Conservation (phyloP, 2,329 filamentous ascomycete genomes). For the Nemania abortiva region DNA sequence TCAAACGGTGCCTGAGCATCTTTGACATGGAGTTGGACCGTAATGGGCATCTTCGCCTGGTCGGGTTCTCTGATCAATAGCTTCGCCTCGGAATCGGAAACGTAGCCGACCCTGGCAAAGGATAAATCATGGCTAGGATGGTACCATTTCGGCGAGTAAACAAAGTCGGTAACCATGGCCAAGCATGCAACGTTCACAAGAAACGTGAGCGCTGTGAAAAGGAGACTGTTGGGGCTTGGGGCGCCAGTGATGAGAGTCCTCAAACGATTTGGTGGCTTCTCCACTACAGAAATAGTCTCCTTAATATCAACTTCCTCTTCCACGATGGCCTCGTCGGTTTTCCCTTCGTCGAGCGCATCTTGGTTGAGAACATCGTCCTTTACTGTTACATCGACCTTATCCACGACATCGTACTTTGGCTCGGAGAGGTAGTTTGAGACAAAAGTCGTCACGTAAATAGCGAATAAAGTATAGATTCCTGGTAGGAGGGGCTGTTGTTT, state of each 20-base stretch:
- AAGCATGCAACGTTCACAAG: slow-evolving; percentile 78
- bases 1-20: slow-evolving; percentile 65
- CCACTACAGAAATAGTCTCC: slow-evolving; percentile 71
- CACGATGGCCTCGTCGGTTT: slow-evolving; percentile 52
- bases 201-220: slow-evolving; percentile 76
- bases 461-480: slow-evolving; percentile 70
- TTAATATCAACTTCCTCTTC: slow-evolving; percentile 69
- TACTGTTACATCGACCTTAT: slow-evolving; percentile 69
- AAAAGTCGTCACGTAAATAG: slow-evolving; percentile 74
- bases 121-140: slow-evolving; percentile 81
- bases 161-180: slow-evolving; percentile 78
- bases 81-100: slow-evolving; percentile 82
- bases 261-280: slow-evolving; percentile 68
- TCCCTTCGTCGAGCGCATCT: slow-evolving; percentile 52
- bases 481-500: slow-evolving; percentile 47
- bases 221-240: slow-evolving; percentile 76
- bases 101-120: slow-evolving; percentile 88
- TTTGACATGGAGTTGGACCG: slow-evolving; percentile 72
- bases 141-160: slow-evolving; percentile 78
- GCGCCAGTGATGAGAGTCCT: slow-evolving; percentile 79
- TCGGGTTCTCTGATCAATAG: slow-evolving; percentile 89
- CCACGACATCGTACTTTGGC: slow-evolving; percentile 68
- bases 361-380: slow-evolving; percentile 60
- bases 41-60: slow-evolving; percentile 78
- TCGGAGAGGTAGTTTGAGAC: slow-evolving; percentile 68